A percentile compares a stretch with the other conserved stretches of the same genome.
Conservation (phyloP, 306 rosid species). For the Rubus parviflorus region DNA sequence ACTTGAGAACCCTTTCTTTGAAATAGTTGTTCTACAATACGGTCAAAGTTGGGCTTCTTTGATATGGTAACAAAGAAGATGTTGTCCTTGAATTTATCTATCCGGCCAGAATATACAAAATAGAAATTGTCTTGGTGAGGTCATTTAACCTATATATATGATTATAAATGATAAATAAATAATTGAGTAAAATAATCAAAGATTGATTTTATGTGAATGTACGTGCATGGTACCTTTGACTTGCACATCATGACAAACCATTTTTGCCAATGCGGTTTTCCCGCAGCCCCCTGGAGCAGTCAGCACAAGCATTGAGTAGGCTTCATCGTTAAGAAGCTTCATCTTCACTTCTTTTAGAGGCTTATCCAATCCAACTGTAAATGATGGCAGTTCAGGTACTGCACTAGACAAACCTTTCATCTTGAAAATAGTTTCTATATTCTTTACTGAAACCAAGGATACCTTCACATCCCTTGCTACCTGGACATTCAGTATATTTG, state of each 20-base stretch:
- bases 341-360: neutral
- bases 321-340: constrained; percentile 30
- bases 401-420: too few relatives aligned
- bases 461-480: constrained; percentile 16
- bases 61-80: neutral
- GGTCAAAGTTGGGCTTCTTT: constrained; percentile 35
- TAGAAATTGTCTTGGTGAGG: too few relatives aligned
- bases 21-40: constrained; percentile 34
- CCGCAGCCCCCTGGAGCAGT: constrained; percentile 52
- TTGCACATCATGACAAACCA: constrained; percentile 42
- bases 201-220: too few relatives aligned
- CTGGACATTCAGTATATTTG: constrained; percentile 22
- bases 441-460: neutral
- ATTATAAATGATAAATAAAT: too few relatives aligned
- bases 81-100: constrained; percentile 18
- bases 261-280: constrained; percentile 45
- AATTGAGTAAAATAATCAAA: too few relatives aligned
- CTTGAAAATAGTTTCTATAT: neutral
- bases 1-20: constrained; percentile 16
- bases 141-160: too few relatives aligned
- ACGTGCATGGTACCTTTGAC: constrained; percentile 50
- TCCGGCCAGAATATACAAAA: constrained; percentile 18
- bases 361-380: constrained; percentile 48
- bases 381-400: constrained; percentile 2
- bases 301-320: constrained; percentile 26